A percentile compares a stretch with the other conserved stretches of the same genome.
phyloP scores from a whole-genome alignment of 768 basidiomycete species.

The Leccinum rimulosum region DNA sequence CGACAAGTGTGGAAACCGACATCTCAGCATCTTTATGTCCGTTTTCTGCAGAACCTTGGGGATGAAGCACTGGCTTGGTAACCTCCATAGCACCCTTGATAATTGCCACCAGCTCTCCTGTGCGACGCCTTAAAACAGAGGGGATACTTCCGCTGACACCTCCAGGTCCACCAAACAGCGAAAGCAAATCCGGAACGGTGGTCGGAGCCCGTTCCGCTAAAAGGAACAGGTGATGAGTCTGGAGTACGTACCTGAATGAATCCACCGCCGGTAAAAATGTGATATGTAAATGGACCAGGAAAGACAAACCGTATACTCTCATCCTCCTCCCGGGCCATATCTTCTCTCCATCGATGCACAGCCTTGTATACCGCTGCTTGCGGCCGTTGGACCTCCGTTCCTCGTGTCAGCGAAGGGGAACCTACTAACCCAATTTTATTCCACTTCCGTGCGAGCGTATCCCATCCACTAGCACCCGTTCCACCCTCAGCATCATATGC shows the following conservation, averaged over 20 bases:
- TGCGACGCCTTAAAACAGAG: slow-evolving; percentile 58
- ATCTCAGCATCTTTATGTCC: background rate
- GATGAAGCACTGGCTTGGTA: background rate
- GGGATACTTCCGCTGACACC: slow-evolving; percentile 42
- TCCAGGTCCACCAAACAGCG: slow-evolving; percentile 43
- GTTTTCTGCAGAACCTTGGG: background rate
- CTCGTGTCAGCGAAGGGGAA: slow-evolving; percentile 25
- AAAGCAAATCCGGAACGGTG: slow-evolving; percentile 60
- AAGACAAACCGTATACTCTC: slow-evolving; percentile 71
- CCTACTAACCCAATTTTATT: slow-evolving; percentile 55
- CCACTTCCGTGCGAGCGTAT: slow-evolving; percentile 76
- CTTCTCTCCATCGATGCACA: slow-evolving; percentile 84
- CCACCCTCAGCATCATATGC: slow-evolving; percentile 66
- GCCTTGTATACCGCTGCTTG: slow-evolving; percentile 64
- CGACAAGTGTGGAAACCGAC: background rate
- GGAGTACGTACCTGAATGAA: slow-evolving; percentile 59
- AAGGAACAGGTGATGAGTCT: slow-evolving; percentile 71
- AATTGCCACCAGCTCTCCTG: slow-evolving; percentile 62
- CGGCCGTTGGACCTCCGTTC: slow-evolving; percentile 36
- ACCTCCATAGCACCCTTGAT: slow-evolving; percentile 48
- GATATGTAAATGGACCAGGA: background rate
- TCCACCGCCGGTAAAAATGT: background rate
- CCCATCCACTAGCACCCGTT: slow-evolving; percentile 71
- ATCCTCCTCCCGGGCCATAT: slow-evolving; percentile 75
- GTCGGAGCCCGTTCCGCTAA: slow-evolving; percentile 70